phyloP scores from a whole-genome alignment of 2,329 filamentous ascomycete genomes.

The Aureobasidium sp. region DNA sequence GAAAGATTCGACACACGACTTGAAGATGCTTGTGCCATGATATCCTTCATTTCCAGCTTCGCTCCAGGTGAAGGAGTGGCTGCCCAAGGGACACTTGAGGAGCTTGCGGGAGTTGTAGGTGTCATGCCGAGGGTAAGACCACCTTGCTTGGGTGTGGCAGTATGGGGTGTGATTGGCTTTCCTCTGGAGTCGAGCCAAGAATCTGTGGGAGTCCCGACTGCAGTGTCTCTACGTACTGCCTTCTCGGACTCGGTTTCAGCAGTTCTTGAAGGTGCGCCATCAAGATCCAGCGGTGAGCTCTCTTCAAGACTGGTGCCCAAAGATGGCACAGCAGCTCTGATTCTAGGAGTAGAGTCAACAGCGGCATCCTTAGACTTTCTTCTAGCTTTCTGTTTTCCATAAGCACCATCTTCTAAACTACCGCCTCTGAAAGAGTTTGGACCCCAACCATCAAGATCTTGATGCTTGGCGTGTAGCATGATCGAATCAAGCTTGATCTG shows the following conservation, averaged over 20 bases:
- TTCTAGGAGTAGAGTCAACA: slow-evolving; percentile 60
- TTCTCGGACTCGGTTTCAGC: not conserved
- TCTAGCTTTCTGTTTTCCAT: slow-evolving; percentile 37
- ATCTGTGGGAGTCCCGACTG: slow-evolving; percentile 24
- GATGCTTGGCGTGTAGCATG: slow-evolving; percentile 55
- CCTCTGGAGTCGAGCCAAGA: slow-evolving; percentile 36
- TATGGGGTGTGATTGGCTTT: slow-evolving; percentile 27
- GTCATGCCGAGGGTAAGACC: not conserved
- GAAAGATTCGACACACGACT: slow-evolving; percentile 48
- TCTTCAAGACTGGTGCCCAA: slow-evolving; percentile 17
- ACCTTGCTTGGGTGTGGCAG: slow-evolving; percentile 4
- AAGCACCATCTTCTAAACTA: slow-evolving; percentile 56
- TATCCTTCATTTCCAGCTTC: slow-evolving; percentile 68
- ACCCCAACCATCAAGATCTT: slow-evolving; percentile 59
- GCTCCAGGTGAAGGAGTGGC: slow-evolving; percentile 47
- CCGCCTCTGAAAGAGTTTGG: slow-evolving; percentile 57
- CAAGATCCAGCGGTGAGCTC: not conserved
- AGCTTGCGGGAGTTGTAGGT: not conserved
- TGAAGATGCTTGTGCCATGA: slow-evolving; percentile 59
- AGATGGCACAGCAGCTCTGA: slow-evolving; percentile 42
- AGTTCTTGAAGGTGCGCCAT: not conserved
- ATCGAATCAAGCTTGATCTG: slow-evolving; percentile 70
- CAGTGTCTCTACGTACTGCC: not conserved
- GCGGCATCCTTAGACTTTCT: slow-evolving; percentile 37
- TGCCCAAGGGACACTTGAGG: slow-evolving; percentile 45